Percentiles rank a stretch among this genome's conserved stretches.
phyloP scores from a whole-genome alignment of 768 basidiomycete species.

The Inosperma sp. region DNA sequence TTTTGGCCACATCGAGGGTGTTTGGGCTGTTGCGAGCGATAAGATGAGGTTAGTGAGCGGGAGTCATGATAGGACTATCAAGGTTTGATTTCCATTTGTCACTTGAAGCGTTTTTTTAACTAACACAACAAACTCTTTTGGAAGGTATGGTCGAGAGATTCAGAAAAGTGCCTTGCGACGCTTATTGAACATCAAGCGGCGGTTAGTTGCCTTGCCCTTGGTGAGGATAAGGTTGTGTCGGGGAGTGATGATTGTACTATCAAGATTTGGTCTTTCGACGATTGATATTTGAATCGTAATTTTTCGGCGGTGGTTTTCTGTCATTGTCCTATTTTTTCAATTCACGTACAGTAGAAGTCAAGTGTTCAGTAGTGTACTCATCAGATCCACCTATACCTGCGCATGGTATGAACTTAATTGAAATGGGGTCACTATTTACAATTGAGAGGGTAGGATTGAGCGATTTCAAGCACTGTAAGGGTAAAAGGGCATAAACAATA shows the following conservation, averaged over 20 bases:
- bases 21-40: constrained; percentile 94
- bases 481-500: no score
- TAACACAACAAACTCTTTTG: background rate
- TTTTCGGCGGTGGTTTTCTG: constrained; percentile 10
- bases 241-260: constrained; percentile 91
- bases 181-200: constrained; percentile 93
- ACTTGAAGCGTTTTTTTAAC: constrained; percentile 8
- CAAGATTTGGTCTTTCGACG: constrained; percentile 74
- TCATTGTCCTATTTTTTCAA: background rate
- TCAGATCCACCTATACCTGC: no score
- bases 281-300: constrained; percentile 22
- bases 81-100: constrained; percentile 51
- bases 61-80: constrained; percentile 96
- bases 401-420: no score
- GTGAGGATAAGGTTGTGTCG: constrained; percentile 95
- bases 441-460: no score
- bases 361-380: no score
- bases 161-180: constrained; percentile 81
- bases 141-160: constrained; percentile 91
- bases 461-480: no score
- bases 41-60: constrained; percentile 87
- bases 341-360: background rate
- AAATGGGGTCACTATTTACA: no score
- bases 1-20: constrained; percentile 98
- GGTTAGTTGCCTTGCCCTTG: constrained; percentile 84